Base-by-base conservation (phyloP, 441 rosid genomes). In the Mallotus japonicus region DNA sequence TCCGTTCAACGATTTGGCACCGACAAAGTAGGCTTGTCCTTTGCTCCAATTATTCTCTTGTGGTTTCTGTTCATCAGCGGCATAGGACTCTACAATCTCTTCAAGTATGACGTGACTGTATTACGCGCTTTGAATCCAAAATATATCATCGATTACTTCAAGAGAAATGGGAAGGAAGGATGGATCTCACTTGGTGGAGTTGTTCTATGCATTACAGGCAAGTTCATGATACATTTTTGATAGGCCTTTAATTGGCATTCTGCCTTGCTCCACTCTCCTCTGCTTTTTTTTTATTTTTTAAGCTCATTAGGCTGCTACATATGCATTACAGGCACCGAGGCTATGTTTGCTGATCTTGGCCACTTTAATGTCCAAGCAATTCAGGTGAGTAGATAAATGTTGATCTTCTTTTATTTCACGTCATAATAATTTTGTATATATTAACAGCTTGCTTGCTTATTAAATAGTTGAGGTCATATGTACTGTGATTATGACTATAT, bases 291-390 rank as follows among this genome's bases (percentile, higher is more conserved):
- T 28, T 28, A 2, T 28, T 28, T 28, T 19, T 54, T n/a, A 7
- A 10, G 49, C 49, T 44, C 49, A 44, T 44, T 44, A 44, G 11
- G 9, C 49, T 10, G 12, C 49, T 55, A 15, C 14, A 14, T 57
- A 58, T 2, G 12, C 8, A 54, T 13, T 16, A 54, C 75, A 87
- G 94, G 96, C 10, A 81, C 97, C 4, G 98, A 93, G 73, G 98
- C 97, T 34, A 89, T 92, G 93, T 92, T 92, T 70, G 96, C 95
- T 73, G 96, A 93, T 82, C 80, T 93, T 8, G 96, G 95, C 50
- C 97, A 93, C 78, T 93, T 93, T 83, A 90, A 60, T 55, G 87
- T 90, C 28, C 84, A 69, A 57, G 91, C 97, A 16, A 77, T 89
- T 22, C 95, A 89, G 82, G 97, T 88, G 51, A 76, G 83, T 65